These are phyloP conservation scores for Aspergillus carlsbadensis DNA, from an alignment of 495 filamentous ascomycete species.

Conservation along the genomic window DNA sequence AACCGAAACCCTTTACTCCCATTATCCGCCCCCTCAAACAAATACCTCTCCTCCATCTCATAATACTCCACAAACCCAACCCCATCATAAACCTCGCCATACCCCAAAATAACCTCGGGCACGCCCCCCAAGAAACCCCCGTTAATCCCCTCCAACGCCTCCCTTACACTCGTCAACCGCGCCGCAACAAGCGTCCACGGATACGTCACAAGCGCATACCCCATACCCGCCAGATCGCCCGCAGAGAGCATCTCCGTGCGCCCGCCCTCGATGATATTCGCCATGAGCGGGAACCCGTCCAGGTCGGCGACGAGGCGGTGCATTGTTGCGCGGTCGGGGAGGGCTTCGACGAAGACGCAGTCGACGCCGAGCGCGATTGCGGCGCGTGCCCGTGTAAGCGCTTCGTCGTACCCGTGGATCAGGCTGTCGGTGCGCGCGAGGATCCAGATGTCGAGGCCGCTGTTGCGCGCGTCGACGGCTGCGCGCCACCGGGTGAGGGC, in stretches of 20 bases:
- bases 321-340: slow-evolving; percentile 41
- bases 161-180: slow-evolving; percentile 38
- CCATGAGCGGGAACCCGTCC: slow-evolving; percentile 34
- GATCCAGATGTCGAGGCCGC: slow-evolving; percentile 41
- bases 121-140: slow-evolving; percentile 26
- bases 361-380: slow-evolving; percentile 38
- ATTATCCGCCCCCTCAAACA: too few species aligned
- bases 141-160: slow-evolving; percentile 40
- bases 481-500: slow-evolving; percentile 40
- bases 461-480: slow-evolving; percentile 38
- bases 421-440: slow-evolving; percentile 40
- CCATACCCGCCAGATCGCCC: slow-evolving; percentile 35
- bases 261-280: slow-evolving; percentile 46
- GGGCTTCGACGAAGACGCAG: slow-evolving; percentile 43
- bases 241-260: slow-evolving; percentile 42
- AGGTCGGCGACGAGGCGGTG: slow-evolving; percentile 31
- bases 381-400: slow-evolving; percentile 32
- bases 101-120: slow-evolving; percentile 33
- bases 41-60: too few species aligned
- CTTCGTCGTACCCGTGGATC: slow-evolving; percentile 40
- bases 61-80: slow-evolving; percentile 42
- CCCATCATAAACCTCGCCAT: slow-evolving; percentile 37
- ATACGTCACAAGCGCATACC: slow-evolving; percentile 39
- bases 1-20: too few species aligned
- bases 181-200: slow-evolving; percentile 44